Base-by-base conservation (phyloP, 163 green algal species). In the Scenedesmus sp. region DNA sequence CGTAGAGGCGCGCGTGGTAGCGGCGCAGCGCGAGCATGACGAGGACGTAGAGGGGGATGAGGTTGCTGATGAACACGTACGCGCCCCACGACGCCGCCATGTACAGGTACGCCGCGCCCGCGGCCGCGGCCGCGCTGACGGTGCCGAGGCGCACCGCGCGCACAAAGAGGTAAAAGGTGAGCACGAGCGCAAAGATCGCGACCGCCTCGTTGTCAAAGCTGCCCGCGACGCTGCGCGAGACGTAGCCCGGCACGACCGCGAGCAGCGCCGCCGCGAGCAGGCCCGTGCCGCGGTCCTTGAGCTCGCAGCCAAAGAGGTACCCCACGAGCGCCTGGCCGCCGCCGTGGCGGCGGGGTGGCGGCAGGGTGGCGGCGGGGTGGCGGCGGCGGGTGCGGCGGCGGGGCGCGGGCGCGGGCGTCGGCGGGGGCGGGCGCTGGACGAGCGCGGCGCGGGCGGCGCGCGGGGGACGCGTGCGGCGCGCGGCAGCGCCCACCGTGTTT, bases 51-150 rank as follows among this genome's bases (percentile, higher is more conserved):
- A 98, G 95, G 34, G 94, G 94, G 65, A 98, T 84, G 48, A 98
- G 84, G 86, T 98, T 98, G 85, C 93, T 95, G 82, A 98, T 95
- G 89, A 98, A 98, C 33, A 90, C 91, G 86, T 98, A 98, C 36
- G 93, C 94, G 20, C 94, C 94, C 94, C 94, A 98, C 4, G 88
- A 95, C 39, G 92, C 80, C 17, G 93, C 94, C 94, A 98, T 98
- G 88, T 97, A 98, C 20, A 91, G 83, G 86, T 97, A 98, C 2
- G 20, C 80, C 47, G 89, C 81, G 5, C 78, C 85, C n/a, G 77
- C 80, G 20, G 66, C 34, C 33, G 87, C 77, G 1, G 75, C 85
- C 14, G 86, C 79, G 2, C 78, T 70, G 28, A 93, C 51, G 3
- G 85, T 93, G 26, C 89, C 88, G 29, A 67, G 86, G 42, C 94